These are phyloP conservation scores for Anaeramoeba ignava DNA, from an alignment of 78 protist species.

Conservation along the genomic window DNA sequence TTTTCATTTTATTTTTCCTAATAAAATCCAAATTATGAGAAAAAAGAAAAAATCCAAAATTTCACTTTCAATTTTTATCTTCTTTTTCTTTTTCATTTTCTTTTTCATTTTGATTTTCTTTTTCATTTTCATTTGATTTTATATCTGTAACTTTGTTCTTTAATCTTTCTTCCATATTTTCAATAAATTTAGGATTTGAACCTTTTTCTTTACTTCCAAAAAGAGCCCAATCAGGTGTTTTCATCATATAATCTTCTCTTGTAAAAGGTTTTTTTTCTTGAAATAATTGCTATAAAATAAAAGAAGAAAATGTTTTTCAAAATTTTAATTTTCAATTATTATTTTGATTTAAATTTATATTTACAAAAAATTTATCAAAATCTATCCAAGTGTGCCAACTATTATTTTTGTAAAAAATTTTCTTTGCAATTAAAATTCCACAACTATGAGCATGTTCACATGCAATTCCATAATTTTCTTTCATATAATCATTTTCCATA, in stretches of 20 bases:
- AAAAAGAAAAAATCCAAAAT: no score
- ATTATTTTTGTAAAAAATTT: conserved; percentile 16
- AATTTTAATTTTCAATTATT: neutral
- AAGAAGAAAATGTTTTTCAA: neutral
- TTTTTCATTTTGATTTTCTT: no score
- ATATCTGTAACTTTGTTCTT: no score
- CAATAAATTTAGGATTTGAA: neutral
- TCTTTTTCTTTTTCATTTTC: no score
- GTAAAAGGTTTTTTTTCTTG: neutral
- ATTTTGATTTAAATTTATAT: conserved; percentile 16
- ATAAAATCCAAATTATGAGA: no score
- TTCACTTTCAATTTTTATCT: no score
- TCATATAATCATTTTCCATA: neutral
- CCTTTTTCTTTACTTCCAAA: conserved; percentile 18
- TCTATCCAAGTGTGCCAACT: conserved; percentile 83
- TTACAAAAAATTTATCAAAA: conserved; percentile 41
- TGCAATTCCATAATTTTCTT: conserved; percentile 36
- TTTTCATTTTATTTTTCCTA: no score
- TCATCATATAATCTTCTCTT: conserved; percentile 14
- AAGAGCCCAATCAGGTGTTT: conserved; percentile 53
- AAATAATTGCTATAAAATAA: neutral
- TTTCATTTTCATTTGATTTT: no score
- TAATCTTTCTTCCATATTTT: neutral
- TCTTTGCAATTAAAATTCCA: conserved; percentile 46
- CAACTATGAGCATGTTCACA: conserved; percentile 71